phyloP scores from a whole-genome alignment of 495 filamentous ascomycete species.

The Penicillium turbatum region DNA sequence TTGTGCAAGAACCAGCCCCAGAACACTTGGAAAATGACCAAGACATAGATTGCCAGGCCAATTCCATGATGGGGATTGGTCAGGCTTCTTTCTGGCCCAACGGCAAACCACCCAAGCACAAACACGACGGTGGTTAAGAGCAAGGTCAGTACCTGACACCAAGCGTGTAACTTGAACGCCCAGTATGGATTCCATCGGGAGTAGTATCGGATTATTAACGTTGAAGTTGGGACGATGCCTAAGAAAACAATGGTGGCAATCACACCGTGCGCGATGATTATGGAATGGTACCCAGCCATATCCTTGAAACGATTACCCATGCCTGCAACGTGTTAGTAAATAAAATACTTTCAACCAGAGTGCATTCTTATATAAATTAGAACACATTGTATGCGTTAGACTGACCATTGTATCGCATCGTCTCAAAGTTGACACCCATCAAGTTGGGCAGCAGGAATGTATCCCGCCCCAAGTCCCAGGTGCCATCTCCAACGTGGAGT shows the following conservation, averaged over 20 bases:
- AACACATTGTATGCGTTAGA: neutral
- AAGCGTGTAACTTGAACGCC: conserved; percentile 77
- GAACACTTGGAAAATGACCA: conserved; percentile 75
- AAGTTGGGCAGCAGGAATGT: conserved; percentile 86
- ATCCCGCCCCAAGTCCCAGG: conserved; percentile 80
- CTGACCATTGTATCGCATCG: conserved; percentile 94
- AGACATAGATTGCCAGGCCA: conserved; percentile 80
- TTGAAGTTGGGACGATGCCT: conserved; percentile 71
- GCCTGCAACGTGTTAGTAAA: conserved; percentile 45
- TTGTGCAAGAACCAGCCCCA: conserved; percentile 69
- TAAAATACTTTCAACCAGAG: neutral
- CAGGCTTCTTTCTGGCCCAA: conserved; percentile 58
- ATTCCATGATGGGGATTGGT: conserved; percentile 96
- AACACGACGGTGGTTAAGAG: conserved; percentile 28
- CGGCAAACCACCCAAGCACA: conserved; percentile 30
- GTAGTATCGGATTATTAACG: conserved; percentile 75
- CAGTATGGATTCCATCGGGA: conserved; percentile 53
- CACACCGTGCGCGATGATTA: conserved; percentile 81
- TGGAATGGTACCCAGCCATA: conserved; percentile 66
- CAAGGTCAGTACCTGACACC: conserved; percentile 74
- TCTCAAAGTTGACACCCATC: conserved; percentile 82
- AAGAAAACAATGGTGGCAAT: conserved; percentile 87
- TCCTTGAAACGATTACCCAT: conserved; percentile 88
- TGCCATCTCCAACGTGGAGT: conserved; percentile 84
- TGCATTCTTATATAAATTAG: neutral